phyloP scores from a whole-genome alignment of 768 basidiomycete genomes.

The Termitomyces sp. region DNA sequence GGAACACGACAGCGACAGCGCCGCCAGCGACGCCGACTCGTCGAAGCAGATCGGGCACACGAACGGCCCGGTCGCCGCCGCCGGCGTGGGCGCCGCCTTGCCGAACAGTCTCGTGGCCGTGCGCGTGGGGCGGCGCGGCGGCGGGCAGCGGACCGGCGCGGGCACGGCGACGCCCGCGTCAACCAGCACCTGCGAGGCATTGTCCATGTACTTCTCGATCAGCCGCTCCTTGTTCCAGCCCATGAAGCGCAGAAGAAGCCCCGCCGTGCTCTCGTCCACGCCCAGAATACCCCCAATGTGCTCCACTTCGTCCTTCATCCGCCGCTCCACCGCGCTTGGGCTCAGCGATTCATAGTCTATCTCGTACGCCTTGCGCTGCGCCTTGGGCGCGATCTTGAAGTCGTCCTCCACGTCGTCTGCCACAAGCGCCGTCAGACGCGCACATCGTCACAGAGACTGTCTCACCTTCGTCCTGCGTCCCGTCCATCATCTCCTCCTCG shows the following conservation, averaged over 20 bases:
- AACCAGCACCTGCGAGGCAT: conserved; percentile 64
- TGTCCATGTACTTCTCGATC: conserved; percentile 97
- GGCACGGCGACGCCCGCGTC: conserved; percentile 63
- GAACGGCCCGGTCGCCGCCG: conserved; percentile 40
- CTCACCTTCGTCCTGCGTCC: conserved; percentile 56
- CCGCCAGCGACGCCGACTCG: conserved; percentile 56
- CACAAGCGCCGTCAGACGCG: conserved; percentile 4
- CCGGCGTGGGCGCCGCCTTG: not conserved
- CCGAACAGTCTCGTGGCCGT: conserved; percentile 35
- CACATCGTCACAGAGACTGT: conserved; percentile 28
- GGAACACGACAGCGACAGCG: conserved; percentile 73
- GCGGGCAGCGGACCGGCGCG: conserved; percentile 28
- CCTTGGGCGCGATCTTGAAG: conserved; percentile 54
- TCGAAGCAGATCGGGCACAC: conserved; percentile 95
- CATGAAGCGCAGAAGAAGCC: conserved; percentile 77
- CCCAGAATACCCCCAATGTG: conserved; percentile 86
- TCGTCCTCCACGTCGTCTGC: conserved; percentile 44
- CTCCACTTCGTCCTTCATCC: conserved; percentile 78
- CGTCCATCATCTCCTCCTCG: conserved; percentile 71
- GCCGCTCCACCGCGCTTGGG: conserved; percentile 69
- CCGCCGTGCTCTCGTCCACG: conserved; percentile 70
- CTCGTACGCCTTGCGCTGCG: conserved; percentile 72
- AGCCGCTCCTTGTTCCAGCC: conserved; percentile 96
- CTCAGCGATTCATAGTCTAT: conserved; percentile 79
- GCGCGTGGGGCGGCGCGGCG: conserved; percentile 31